These are phyloP conservation scores for Debaryomycetaceae sp. DNA, from an alignment of 1,139 yeast species.

Conservation along the genomic window DNA sequence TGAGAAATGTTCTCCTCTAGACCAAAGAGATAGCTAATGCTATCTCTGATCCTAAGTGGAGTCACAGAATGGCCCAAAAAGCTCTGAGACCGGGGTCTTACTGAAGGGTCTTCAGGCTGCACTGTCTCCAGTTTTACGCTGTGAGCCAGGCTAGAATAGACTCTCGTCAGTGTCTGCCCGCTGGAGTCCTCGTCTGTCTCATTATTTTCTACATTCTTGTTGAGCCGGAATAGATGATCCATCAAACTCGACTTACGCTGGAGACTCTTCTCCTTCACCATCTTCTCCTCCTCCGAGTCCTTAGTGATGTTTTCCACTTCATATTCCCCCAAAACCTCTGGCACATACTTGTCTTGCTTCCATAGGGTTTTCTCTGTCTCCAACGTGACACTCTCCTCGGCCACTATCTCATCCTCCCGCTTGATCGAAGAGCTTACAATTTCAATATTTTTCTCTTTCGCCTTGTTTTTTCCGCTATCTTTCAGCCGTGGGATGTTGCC, in stretches of 20 bases:
- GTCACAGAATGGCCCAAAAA: constrained; percentile 12
- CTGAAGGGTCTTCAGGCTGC: background rate
- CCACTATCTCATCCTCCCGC: background rate
- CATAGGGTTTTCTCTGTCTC: background rate
- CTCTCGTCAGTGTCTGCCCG: background rate
- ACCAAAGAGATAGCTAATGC: constrained; percentile 12
- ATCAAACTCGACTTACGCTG: constrained; percentile 1
- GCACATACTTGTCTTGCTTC: background rate
- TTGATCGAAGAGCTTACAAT: background rate
- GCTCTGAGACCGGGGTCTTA: constrained; percentile 1
- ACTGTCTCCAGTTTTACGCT: background rate
- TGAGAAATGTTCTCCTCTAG: background rate
- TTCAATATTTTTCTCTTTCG: background rate
- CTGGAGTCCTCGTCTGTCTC: background rate
- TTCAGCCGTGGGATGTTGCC: background rate
- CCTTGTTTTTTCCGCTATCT: background rate
- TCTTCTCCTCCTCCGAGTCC: no score
- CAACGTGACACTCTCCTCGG: background rate
- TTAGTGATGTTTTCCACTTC: no score
- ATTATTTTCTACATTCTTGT: background rate
- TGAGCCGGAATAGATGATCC: background rate
- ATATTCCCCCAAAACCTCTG: background rate
- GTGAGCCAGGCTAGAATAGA: background rate
- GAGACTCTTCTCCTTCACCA: background rate
- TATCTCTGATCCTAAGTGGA: constrained; percentile 20